phyloP scores from a whole-genome alignment of 75 land plant genomes.

The Selaginella tamariscina region DNA sequence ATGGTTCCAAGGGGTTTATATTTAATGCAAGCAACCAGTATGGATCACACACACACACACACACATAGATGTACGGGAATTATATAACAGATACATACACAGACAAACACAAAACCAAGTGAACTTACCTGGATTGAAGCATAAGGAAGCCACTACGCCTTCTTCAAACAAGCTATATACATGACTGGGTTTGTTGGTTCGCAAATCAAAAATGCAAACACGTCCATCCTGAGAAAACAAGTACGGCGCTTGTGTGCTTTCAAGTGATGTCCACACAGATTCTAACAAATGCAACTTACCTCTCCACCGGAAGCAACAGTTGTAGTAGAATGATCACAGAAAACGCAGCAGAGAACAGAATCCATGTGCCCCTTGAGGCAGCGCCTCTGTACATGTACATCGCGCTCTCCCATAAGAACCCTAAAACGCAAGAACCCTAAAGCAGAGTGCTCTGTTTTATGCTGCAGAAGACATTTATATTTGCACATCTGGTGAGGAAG shows the following conservation, averaged over 20 bases:
- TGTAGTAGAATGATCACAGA: background rate
- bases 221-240: slow-evolving; percentile 8
- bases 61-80: background rate
- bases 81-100: background rate
- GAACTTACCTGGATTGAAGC: slow-evolving; percentile 10
- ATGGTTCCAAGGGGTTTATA: too few relatives aligned
- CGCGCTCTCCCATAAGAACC: background rate
- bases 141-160: slow-evolving; percentile 4
- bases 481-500: background rate
- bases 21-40: background rate
- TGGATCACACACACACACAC: background rate
- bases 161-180: slow-evolving; percentile 5
- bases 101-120: background rate
- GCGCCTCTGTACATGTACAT: too few relatives aligned
- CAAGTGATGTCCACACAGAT: background rate
- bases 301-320: background rate
- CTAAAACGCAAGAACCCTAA: too few relatives aligned
- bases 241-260: background rate
- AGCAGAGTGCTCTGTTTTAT: too few relatives aligned
- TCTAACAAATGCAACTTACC: background rate
- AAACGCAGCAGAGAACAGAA: background rate
- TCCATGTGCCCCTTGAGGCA: background rate
- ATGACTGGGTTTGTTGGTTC: background rate
- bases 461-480: background rate
- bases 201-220: slow-evolving; percentile 14